phyloP scores from a whole-genome alignment of 23 red algal genomes.

The Agarophyton chilense region DNA sequence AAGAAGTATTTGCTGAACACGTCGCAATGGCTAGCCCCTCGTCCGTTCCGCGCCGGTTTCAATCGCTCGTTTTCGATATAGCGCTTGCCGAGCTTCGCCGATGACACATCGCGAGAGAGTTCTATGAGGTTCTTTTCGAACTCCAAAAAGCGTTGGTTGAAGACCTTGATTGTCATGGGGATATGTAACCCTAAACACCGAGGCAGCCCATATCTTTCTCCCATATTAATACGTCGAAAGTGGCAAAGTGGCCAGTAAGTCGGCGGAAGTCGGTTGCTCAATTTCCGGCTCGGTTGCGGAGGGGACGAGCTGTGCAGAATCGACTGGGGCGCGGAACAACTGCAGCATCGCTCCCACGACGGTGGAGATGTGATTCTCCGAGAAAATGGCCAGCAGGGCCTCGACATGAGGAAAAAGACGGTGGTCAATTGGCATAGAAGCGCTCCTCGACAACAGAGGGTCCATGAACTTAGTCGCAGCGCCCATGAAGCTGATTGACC shows the following conservation, averaged over 20 bases:
- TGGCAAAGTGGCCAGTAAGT: no score
- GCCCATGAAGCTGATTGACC: no score
- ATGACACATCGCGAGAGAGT: no score
- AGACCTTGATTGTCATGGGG: slow-evolving; percentile 11
- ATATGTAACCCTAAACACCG: slow-evolving; percentile 51
- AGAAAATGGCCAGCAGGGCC: slow-evolving; percentile 28
- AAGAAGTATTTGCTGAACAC: no score
- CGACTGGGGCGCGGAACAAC: slow-evolving; percentile 18
- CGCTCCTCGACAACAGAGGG: neutral
- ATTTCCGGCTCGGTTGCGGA: no score
- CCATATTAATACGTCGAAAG: no score
- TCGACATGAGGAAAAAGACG: slow-evolving; percentile 1
- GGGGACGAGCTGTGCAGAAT: no score
- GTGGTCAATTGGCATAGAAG: slow-evolving; percentile 21
- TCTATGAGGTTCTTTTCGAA: slow-evolving; percentile 41
- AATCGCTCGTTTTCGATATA: neutral
- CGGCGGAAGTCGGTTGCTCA: no score
- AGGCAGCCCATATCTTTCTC: no score
- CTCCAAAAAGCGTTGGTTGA: slow-evolving; percentile 14
- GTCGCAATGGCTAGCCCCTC: slow-evolving; percentile 43
- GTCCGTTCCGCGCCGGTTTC: neutral
- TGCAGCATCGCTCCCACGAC: slow-evolving; percentile 61
- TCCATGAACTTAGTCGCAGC: slow-evolving; percentile 27
- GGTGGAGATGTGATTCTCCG: no score
- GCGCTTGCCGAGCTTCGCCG: no score